Base-by-base conservation (phyloP, 768 basidiomycete species). In the Botryobasidium botryosum region DNA sequence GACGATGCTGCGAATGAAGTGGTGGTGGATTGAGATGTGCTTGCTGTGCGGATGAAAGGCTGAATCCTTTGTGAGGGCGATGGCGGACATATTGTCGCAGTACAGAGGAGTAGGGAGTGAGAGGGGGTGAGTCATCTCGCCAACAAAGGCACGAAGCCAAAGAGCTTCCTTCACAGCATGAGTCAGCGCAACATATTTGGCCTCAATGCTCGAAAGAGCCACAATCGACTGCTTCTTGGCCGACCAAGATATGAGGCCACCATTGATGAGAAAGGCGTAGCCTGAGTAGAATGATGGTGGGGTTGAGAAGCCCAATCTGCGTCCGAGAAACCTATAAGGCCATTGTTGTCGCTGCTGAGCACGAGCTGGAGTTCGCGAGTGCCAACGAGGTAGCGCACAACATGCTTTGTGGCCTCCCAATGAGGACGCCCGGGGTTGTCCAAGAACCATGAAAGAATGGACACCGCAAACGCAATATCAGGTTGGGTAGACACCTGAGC, bases 151-250 rank as follows among this genome's bases (percentile, higher is more conserved):
- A 1, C 47, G 38, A 3, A 55, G 20, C 67, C 67, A 70, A 3
- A 66, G 12, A 1, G 54, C 58, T 48, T 69, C 58, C 40, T 61
- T 55, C 0, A 56, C 43, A 0, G 61, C 60, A 27, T 66, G 56
- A 0, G 55, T 44, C 0, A 55, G 50, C 0, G 65, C 64, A 13
- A 68, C 57, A 51, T 67, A 69, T 55, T 71, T 68, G 0, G 66
- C 63, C 50, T 72, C 65, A 3, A 57, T 59, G 0, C 62, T 66
- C 0, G 66, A 71, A 0, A 59, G 51, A 0, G 69, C 53, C 20
- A 68, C 56, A 1, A 58, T 57, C 1, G 47, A 36, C 52, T 74
- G 71, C 39, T 62, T 57, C 38, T 61, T 57, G 0, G 62, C 61
- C 20, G 52, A 52, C 69, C 70, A 73, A 3, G 57, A 50, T 4